Evolutionary conservation across 345 rosid genomes (phyloP).

Genomic region (Bruguiera parviflora): DNA sequence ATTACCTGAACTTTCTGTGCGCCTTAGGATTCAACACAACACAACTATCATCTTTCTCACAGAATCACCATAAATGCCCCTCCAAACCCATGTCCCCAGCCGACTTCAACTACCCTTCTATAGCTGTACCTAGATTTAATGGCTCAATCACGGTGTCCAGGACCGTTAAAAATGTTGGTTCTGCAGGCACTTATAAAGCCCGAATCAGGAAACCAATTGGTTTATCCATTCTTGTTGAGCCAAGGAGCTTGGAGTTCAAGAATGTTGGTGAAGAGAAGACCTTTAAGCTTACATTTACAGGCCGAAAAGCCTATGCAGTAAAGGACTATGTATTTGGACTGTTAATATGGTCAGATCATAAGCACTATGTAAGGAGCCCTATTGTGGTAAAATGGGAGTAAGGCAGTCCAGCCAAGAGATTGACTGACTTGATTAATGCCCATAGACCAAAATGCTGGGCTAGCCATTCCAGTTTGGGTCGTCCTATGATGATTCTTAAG

Average conservation of each 20-base stretch:
- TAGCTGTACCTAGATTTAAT: slow-evolving; percentile 16
- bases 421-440: neutral
- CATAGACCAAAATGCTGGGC: neutral
- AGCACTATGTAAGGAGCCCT: slow-evolving; percentile 25
- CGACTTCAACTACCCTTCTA: slow-evolving; percentile 32
- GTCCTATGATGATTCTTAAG: neutral
- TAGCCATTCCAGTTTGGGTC: neutral
- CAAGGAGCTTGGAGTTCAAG: slow-evolving; percentile 16
- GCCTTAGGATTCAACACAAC: slow-evolving; percentile 16
- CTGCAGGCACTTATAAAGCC: slow-evolving; percentile 13
- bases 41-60: slow-evolving; percentile 13
- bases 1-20: slow-evolving; percentile 28
- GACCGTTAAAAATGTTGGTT: slow-evolving; percentile 27
- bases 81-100: slow-evolving; percentile 1
- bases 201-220: slow-evolving; percentile 16
- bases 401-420: slow-evolving; percentile 4
- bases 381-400: slow-evolving; percentile 22
- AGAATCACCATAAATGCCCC: slow-evolving; percentile 17
- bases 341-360: slow-evolving; percentile 21
- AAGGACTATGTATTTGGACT: slow-evolving; percentile 35
- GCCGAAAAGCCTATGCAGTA: slow-evolving; percentile 15
- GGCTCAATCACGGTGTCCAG: slow-evolving; percentile 20
- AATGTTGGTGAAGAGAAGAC: slow-evolving; percentile 23
- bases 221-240: slow-evolving; percentile 21
- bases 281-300: slow-evolving; percentile 12